Percentiles rank a stretch among this genome's conserved stretches.
These are phyloP conservation scores for Sapria himalayana DNA, from an alignment of 345 rosid genomes.

Conservation along the genomic window DNA sequence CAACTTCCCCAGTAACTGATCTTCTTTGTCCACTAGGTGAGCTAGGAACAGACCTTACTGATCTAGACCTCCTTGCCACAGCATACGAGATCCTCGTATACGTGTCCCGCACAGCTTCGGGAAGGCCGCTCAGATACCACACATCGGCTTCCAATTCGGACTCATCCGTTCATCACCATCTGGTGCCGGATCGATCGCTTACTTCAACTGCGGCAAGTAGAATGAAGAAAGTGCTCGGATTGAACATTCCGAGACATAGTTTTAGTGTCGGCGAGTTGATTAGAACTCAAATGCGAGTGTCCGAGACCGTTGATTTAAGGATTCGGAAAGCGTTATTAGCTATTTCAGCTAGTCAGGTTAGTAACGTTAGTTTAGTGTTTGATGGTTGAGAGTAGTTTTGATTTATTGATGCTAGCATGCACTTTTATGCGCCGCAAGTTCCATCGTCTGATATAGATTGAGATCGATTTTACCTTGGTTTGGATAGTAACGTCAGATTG, in stretches of 20 bases:
- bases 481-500: no score
- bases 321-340: conserved; percentile 75
- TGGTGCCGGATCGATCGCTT: conserved; percentile 54
- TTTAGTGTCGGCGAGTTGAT: conserved; percentile 80
- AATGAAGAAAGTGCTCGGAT: conserved; percentile 86
- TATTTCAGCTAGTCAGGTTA: conserved; percentile 75
- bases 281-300: conserved; percentile 73
- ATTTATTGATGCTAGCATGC: no score
- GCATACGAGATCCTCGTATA: conserved; percentile 93
- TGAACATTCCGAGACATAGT: conserved; percentile 55
- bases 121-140: conserved; percentile 40
- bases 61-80: conserved; percentile 60
- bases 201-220: conserved; percentile 84
- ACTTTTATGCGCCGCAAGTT: no score
- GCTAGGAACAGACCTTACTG: conserved; percentile 45
- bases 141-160: conserved; percentile 20
- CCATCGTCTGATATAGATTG: no score
- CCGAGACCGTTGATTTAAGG: conserved; percentile 65
- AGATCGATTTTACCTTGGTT: no score
- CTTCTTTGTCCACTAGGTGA: conserved; percentile 67
- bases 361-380: conserved; percentile 1
- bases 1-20: conserved; percentile 18
- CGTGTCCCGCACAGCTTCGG: conserved; percentile 61
- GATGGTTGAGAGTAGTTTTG: no score
- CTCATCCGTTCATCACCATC: conserved; percentile 14